These are phyloP conservation scores for Shiraia bambusicola DNA, from an alignment of 2,329 filamentous ascomycete genomes.

Conservation along the genomic window DNA sequence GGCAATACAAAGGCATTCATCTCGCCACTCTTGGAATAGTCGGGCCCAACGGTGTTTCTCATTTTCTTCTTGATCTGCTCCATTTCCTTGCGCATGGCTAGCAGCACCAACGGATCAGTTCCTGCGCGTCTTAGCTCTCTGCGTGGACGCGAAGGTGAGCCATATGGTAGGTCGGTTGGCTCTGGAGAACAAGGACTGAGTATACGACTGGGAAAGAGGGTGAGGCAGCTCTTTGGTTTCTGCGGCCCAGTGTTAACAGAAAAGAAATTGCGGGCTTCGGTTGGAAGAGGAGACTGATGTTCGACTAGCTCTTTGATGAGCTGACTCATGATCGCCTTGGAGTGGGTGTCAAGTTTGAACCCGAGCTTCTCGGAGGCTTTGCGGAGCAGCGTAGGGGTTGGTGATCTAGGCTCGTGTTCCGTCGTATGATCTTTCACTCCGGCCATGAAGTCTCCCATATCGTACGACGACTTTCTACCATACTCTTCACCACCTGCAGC, in stretches of 20 bases:
- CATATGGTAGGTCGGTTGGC: background rate
- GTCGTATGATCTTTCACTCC: background rate
- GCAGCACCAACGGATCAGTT: background rate
- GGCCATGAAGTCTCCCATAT: constrained; percentile 2
- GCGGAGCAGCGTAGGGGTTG: background rate
- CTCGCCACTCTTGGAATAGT: background rate
- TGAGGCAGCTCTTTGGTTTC: too few species aligned
- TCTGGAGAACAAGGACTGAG: too few species aligned
- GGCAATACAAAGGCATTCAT: background rate
- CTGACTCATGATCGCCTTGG: too few species aligned
- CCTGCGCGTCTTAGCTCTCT: background rate
- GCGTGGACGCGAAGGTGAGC: too few species aligned
- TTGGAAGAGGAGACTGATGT: too few species aligned
- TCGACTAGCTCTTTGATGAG: too few species aligned
- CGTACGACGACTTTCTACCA: background rate
- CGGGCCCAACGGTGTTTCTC: background rate
- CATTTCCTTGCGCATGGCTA: constrained; percentile 3
- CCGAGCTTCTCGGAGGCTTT: too few species aligned
- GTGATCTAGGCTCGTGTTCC: background rate
- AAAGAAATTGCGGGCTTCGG: too few species aligned
- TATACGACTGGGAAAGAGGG: too few species aligned
- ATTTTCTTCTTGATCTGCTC: background rate
- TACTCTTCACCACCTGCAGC: background rate
- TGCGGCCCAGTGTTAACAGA: too few species aligned
- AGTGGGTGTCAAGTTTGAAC: too few species aligned